These are phyloP conservation scores for Penicillium sumatraense DNA, from an alignment of 2,329 filamentous ascomycete genomes.

Conservation along the genomic window DNA sequence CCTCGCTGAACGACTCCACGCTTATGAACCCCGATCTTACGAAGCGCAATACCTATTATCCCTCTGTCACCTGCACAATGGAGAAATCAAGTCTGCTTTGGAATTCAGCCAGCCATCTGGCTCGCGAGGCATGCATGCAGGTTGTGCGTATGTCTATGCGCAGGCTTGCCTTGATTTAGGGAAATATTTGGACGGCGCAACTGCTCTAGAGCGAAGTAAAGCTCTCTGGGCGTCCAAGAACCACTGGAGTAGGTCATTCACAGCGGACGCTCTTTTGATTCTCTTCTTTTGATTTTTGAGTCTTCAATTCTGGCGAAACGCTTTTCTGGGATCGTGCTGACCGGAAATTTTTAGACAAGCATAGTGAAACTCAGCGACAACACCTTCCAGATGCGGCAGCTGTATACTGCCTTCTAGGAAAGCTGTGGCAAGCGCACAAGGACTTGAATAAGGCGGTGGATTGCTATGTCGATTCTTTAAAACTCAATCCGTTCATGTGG, in stretches of 20 bases:
- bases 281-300: slow-evolving; percentile 13
- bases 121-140: slow-evolving; percentile 74
- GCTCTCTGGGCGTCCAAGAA: slow-evolving; percentile 75
- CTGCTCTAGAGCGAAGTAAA: slow-evolving; percentile 80
- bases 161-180: slow-evolving; percentile 83
- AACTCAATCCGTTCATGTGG: slow-evolving; percentile 95
- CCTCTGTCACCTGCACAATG: slow-evolving; percentile 80
- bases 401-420: slow-evolving; percentile 81
- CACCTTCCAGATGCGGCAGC: slow-evolving; percentile 82
- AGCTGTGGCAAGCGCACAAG: slow-evolving; percentile 79
- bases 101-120: slow-evolving; percentile 76
- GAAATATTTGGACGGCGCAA: slow-evolving; percentile 77
- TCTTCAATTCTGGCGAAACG: too few relatives aligned
- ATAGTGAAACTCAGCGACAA: slow-evolving; percentile 75
- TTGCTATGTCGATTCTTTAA: slow-evolving; percentile 86
- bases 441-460: slow-evolving; percentile 82
- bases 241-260: slow-evolving; percentile 68
- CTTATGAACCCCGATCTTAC: slow-evolving; percentile 78
- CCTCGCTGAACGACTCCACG: slow-evolving; percentile 82
- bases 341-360: slow-evolving; percentile 57
- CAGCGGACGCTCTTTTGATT: background rate
- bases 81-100: slow-evolving; percentile 82
- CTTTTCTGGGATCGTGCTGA: slow-evolving; percentile 2
- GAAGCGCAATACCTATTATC: slow-evolving; percentile 84
- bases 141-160: slow-evolving; percentile 89